These are phyloP conservation scores for Lasiodiplodia hormozganensis DNA, from an alignment of 2,329 filamentous ascomycete genomes.

Conservation along the genomic window DNA sequence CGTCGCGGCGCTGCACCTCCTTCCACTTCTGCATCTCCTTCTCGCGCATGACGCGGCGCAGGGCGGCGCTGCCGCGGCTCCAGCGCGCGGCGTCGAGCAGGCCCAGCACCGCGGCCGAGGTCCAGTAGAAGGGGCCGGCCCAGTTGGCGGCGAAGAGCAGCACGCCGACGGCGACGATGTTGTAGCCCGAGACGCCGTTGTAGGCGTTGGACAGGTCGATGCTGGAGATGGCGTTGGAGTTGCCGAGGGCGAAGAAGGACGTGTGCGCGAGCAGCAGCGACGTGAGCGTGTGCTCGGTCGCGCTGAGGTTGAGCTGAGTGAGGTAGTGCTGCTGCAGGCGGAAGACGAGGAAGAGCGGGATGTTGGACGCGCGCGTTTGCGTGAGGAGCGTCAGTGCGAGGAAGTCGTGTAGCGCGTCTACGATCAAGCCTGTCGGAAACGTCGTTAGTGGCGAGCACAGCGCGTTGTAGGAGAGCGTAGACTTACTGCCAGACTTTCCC, in stretches of 20 bases:
- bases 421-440: neutral
- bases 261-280: conserved; percentile 79
- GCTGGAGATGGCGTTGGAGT: conserved; percentile 94
- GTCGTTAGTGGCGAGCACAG: neutral
- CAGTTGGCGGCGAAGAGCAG: conserved; percentile 91
- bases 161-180: conserved; percentile 77
- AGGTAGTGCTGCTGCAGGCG: conserved; percentile 66
- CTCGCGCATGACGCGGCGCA: conserved; percentile 20
- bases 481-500: conserved; percentile 15
- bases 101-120: conserved; percentile 54
- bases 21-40: conserved; percentile 10
- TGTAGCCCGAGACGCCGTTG: conserved; percentile 86
- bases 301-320: conserved; percentile 54
- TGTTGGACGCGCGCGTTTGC: conserved; percentile 83
- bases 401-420: conserved; percentile 63
- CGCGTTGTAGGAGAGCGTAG: neutral
- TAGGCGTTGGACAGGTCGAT: conserved; percentile 94
- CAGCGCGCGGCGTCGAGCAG: conserved; percentile 27
- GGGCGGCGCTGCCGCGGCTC: conserved; percentile 3
- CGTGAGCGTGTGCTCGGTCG: conserved; percentile 68
- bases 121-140: conserved; percentile 91
- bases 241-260: conserved; percentile 89
- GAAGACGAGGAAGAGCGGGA: conserved; percentile 83
- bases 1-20: conserved; percentile 23
- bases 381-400: conserved; percentile 82